phyloP scores from a whole-genome alignment of 352 stramenopile genomes.

The Globisporangium recalcitrans region DNA sequence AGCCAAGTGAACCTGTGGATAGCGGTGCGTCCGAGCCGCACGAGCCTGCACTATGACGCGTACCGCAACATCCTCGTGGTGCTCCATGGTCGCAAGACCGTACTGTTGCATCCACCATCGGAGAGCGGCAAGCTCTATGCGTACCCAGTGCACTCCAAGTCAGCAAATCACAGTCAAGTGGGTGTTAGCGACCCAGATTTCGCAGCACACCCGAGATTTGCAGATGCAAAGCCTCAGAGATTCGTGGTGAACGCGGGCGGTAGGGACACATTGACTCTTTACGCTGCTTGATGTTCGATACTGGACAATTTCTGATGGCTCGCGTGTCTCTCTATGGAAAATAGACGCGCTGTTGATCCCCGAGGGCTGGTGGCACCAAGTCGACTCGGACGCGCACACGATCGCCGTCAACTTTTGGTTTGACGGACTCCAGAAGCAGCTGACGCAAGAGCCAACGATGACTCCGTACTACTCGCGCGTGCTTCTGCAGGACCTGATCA shows the following conservation, averaged over 20 bases:
- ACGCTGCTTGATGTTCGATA: not conserved
- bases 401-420: conserved; percentile 86
- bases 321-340: not conserved
- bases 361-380: conserved; percentile 85
- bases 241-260: conserved; percentile 39
- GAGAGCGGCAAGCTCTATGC: conserved; percentile 49
- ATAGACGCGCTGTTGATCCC: conserved; percentile 73
- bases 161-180: conserved; percentile 72
- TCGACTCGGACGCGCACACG: conserved; percentile 67
- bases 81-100: conserved; percentile 58
- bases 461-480: conserved; percentile 61
- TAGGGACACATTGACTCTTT: conserved; percentile 15
- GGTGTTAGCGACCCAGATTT: conserved; percentile 39
- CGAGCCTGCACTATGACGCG: conserved; percentile 77
- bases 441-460: conserved; percentile 40
- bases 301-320: not conserved
- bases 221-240: conserved; percentile 22
- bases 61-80: conserved; percentile 79
- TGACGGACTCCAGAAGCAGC: conserved; percentile 48
- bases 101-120: conserved; percentile 66
- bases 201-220: conserved; percentile 27
- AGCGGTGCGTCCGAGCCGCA: conserved; percentile 45
- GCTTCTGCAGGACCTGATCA: conserved; percentile 55
- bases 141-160: conserved; percentile 63
- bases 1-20: conserved; percentile 87